Conservation (phyloP, 306 rosid genomes). For the Fragaria nilgerrensis region DNA sequence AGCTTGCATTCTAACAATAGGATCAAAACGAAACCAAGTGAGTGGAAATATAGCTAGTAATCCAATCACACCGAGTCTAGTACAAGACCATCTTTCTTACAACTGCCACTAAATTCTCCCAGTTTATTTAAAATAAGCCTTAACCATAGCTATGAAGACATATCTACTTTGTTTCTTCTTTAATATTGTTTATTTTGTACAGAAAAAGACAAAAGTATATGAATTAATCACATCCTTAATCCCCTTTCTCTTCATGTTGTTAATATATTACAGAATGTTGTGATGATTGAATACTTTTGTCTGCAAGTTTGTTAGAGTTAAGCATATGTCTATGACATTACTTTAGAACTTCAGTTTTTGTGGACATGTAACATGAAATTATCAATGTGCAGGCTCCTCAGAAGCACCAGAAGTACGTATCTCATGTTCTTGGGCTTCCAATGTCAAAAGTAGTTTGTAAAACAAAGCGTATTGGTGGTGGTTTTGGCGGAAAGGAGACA, state of each 20-base stretch:
- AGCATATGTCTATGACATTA: not conserved
- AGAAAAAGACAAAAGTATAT: not conserved
- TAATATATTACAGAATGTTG: not conserved
- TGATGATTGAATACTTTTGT: not conserved
- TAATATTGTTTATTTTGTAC: not conserved
- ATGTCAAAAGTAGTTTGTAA: constrained; percentile 94
- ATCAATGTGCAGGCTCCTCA: constrained; percentile 74
- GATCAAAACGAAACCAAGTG: not conserved
- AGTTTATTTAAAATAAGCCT: not conserved
- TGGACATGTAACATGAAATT: constrained; percentile 14
- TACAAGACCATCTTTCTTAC: not conserved
- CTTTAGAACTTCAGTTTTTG: not conserved
- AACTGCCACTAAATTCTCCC: not conserved
- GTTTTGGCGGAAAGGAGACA: constrained; percentile 99
- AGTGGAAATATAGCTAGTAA: not conserved
- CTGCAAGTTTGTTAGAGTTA: not conserved
- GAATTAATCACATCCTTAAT: not conserved
- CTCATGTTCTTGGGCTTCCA: constrained; percentile 86
- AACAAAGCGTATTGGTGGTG: constrained; percentile 97
- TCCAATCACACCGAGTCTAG: not conserved
- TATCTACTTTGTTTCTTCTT: not conserved
- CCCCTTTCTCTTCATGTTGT: not conserved
- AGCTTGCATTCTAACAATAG: not conserved
- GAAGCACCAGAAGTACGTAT: constrained; percentile 88
- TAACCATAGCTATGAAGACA: not conserved